These are phyloP conservation scores for Ceriops tagal DNA, from an alignment of 345 rosid species.

Conservation along the genomic window DNA sequence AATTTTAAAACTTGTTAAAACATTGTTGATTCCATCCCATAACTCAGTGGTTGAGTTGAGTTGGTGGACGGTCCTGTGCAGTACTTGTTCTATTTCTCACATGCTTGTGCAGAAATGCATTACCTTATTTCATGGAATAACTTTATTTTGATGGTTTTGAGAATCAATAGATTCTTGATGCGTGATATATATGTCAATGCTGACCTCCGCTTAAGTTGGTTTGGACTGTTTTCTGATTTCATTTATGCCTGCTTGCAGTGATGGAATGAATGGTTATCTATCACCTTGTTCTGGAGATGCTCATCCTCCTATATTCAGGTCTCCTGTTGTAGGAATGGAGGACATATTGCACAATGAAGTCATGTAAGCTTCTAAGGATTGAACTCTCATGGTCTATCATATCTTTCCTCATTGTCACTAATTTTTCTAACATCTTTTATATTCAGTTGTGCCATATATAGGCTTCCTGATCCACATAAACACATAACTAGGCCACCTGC, in stretches of 20 bases:
- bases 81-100: too few species aligned
- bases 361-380: slow-evolving; percentile 51
- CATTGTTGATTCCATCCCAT: too few species aligned
- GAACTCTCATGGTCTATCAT: neutral
- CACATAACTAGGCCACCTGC: slow-evolving; percentile 56
- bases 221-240: slow-evolving; percentile 35
- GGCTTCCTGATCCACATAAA: slow-evolving; percentile 69
- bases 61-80: too few species aligned
- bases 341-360: slow-evolving; percentile 84
- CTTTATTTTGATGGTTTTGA: too few species aligned
- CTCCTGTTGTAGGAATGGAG: slow-evolving; percentile 76
- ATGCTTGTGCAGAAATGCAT: too few species aligned
- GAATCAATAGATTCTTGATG: too few species aligned
- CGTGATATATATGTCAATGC: neutral
- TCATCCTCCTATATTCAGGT: slow-evolving; percentile 69
- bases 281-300: slow-evolving; percentile 73
- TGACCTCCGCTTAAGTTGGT: neutral
- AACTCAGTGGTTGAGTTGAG: too few species aligned
- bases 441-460: slow-evolving; percentile 74
- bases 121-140: too few species aligned
- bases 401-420: slow-evolving; percentile 3
- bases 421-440: slow-evolving; percentile 7
- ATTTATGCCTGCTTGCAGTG: slow-evolving; percentile 63
- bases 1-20: too few species aligned
- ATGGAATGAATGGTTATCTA: slow-evolving; percentile 92